phyloP scores from a whole-genome alignment of 1,284 basidiomycete genomes.

The Peniophora sp. region DNA sequence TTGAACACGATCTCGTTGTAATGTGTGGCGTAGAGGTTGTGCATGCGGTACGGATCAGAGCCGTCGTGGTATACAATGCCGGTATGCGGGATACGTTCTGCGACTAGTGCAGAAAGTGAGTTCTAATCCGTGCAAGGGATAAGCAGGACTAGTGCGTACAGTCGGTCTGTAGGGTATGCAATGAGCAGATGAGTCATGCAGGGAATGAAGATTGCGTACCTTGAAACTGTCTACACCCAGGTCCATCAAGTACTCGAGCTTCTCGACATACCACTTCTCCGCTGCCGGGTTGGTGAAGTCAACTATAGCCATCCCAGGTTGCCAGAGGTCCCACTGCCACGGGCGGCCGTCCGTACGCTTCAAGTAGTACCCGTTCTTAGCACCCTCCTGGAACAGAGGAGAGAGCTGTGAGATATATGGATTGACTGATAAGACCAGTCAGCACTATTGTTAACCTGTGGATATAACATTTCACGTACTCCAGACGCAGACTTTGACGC shows the following conservation, averaged over 20 bases:
- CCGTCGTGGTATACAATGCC: slow-evolving; percentile 58
- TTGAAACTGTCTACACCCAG: slow-evolving; percentile 69
- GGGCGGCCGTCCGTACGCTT: slow-evolving; percentile 61
- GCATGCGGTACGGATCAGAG: slow-evolving; percentile 61
- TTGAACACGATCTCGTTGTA: slow-evolving; percentile 70
- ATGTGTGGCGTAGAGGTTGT: slow-evolving; percentile 57
- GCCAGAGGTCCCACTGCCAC: slow-evolving; percentile 79
- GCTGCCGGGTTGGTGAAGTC: slow-evolving; percentile 70
- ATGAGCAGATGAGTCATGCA: slow-evolving; percentile 1
- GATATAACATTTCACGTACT: slow-evolving; percentile 44
- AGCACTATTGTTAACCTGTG: background rate
- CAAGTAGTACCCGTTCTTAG: slow-evolving; percentile 60
- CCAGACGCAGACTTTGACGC: slow-evolving; percentile 70
- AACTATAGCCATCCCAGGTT: slow-evolving; percentile 61
- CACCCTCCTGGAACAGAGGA: slow-evolving; percentile 63
- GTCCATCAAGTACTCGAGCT: slow-evolving; percentile 54
- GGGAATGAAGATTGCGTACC: slow-evolving; percentile 24
- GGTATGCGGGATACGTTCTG: slow-evolving; percentile 58
- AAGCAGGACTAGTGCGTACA: slow-evolving; percentile 16
- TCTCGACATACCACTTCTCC: slow-evolving; percentile 56
- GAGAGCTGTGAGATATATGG: slow-evolving; percentile 65
- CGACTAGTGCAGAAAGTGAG: slow-evolving; percentile 23
- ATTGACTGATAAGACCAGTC: slow-evolving; percentile 36
- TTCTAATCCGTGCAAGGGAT: too few relatives aligned
- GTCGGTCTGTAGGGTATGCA: slow-evolving; percentile 43